Conservation (phyloP, 768 basidiomycete species). For the Kwoniella mangroviensis region DNA sequence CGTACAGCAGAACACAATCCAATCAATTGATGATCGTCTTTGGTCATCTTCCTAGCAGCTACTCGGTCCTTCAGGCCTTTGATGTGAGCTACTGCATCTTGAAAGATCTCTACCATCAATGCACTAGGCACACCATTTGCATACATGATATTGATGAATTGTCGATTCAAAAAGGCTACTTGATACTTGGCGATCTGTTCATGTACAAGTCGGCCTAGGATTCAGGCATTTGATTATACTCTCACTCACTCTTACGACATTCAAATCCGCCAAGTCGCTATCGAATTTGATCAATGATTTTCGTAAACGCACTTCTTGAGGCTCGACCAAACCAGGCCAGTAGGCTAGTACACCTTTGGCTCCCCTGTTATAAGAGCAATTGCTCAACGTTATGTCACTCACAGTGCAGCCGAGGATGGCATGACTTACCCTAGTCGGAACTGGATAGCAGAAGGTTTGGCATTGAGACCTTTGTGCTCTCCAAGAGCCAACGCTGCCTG, state of each 20-base stretch:
- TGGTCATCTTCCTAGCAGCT: conserved; percentile 15
- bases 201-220: conserved; percentile 16
- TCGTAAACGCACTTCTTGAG: conserved; percentile 46
- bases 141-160: conserved; percentile 56
- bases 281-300: conserved; percentile 52
- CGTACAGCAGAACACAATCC: conserved; percentile 38
- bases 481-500: conserved; percentile 49
- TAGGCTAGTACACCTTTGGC: conserved; percentile 54
- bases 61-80: conserved; percentile 45
- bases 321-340: conserved; percentile 38
- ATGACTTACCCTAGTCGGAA: conserved; percentile 52
- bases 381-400: neutral
- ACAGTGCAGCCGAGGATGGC: conserved; percentile 13
- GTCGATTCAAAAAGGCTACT: conserved; percentile 54
- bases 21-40: conserved; percentile 40
- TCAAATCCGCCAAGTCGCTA: conserved; percentile 42
- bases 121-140: conserved; percentile 47
- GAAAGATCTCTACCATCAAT: conserved; percentile 52
- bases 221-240: neutral
- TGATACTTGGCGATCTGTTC: conserved; percentile 50
- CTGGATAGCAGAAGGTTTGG: conserved; percentile 52
- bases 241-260: conserved; percentile 54
- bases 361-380: conserved; percentile 30
- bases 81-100: conserved; percentile 42
- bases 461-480: conserved; percentile 39